phyloP scores from a whole-genome alignment of 192 early-diverging fungal species.

The Polychytrium aggregatum region DNA sequence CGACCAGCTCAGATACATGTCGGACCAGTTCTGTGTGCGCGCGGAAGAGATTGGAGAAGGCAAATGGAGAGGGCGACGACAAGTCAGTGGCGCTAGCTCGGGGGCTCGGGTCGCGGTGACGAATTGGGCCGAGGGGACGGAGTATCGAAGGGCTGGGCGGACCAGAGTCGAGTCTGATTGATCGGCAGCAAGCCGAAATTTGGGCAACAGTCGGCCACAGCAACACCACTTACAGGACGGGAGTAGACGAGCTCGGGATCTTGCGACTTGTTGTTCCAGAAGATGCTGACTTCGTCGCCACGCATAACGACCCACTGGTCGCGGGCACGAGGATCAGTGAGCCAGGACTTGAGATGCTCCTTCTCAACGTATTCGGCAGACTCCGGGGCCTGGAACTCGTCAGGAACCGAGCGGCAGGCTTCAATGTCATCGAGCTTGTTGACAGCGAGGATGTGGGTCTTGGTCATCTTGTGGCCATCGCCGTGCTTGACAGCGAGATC shows the following conservation, averaged over 20 bases:
- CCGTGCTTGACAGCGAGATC: constrained; percentile 58
- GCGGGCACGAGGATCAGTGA: constrained; percentile 67
- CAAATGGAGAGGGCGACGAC: too few relatives aligned
- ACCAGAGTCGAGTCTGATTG: too few relatives aligned
- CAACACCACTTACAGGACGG: constrained; percentile 20
- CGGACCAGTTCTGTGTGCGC: constrained; percentile 82
- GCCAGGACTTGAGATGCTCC: constrained; percentile 85
- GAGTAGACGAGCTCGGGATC: constrained; percentile 62
- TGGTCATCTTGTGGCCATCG: constrained; percentile 73
- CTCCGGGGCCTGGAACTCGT: constrained; percentile 62
- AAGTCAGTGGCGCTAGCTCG: too few relatives aligned
- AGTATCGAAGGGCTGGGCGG: too few relatives aligned
- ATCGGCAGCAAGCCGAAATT: too few relatives aligned
- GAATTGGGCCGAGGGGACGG: too few relatives aligned
- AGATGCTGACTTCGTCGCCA: constrained; percentile 72
- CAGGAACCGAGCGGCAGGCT: constrained; percentile 59
- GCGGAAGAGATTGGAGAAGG: too few relatives aligned
- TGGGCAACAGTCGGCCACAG: too few relatives aligned
- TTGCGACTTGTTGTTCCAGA: constrained; percentile 85
- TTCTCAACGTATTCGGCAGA: constrained; percentile 57
- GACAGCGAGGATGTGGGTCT: constrained; percentile 65
- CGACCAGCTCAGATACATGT: constrained; percentile 89
- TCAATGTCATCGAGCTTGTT: constrained; percentile 92
- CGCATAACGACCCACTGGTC: constrained; percentile 89
- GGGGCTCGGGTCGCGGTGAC: too few relatives aligned